Conservation (phyloP, 2,329 filamentous ascomycete species). For the Colletotrichum sp. region DNA sequence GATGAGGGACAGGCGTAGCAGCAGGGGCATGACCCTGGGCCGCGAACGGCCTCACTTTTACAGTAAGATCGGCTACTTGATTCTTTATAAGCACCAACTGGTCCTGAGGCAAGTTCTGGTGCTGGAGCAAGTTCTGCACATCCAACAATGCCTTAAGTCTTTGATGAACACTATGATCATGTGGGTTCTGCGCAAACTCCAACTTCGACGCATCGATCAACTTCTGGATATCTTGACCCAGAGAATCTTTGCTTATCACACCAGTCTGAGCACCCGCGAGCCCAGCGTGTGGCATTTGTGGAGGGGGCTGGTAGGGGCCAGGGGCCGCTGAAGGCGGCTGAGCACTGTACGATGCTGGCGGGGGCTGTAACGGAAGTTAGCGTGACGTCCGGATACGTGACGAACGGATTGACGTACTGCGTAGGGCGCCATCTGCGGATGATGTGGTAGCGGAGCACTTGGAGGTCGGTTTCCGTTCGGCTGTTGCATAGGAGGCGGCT, state of each 20-base stretch:
- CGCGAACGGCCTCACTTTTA: slow-evolving; percentile 59
- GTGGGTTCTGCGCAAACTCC: slow-evolving; percentile 76
- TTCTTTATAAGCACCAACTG: slow-evolving; percentile 85
- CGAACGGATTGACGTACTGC: slow-evolving; percentile 1
- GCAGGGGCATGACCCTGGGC: slow-evolving; percentile 45
- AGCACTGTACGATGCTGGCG: slow-evolving; percentile 37
- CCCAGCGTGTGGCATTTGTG: slow-evolving; percentile 41
- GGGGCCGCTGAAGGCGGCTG: slow-evolving; percentile 38
- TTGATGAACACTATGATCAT: slow-evolving; percentile 76
- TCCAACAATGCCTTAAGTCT: slow-evolving; percentile 86
- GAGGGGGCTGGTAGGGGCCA: slow-evolving; percentile 46
- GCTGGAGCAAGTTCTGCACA: slow-evolving; percentile 80
- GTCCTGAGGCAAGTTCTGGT: slow-evolving; percentile 77
- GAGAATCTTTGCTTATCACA: slow-evolving; percentile 69
- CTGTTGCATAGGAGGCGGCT: slow-evolving; percentile 40
- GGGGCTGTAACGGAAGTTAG: slow-evolving; percentile 31
- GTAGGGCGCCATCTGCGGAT: slow-evolving; percentile 12
- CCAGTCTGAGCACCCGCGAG: slow-evolving; percentile 28
- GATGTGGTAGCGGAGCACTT: slow-evolving; percentile 18
- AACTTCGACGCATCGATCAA: slow-evolving; percentile 75
- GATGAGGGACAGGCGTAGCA: slow-evolving; percentile 39
- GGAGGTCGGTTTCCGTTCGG: slow-evolving; percentile 29
- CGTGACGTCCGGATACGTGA: neutral
- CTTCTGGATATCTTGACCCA: slow-evolving; percentile 83
- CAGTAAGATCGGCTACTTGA: slow-evolving; percentile 80